Conservation (phyloP, 2,329 filamentous ascomycete species). For the Scedosporium aurantiacum region DNA sequence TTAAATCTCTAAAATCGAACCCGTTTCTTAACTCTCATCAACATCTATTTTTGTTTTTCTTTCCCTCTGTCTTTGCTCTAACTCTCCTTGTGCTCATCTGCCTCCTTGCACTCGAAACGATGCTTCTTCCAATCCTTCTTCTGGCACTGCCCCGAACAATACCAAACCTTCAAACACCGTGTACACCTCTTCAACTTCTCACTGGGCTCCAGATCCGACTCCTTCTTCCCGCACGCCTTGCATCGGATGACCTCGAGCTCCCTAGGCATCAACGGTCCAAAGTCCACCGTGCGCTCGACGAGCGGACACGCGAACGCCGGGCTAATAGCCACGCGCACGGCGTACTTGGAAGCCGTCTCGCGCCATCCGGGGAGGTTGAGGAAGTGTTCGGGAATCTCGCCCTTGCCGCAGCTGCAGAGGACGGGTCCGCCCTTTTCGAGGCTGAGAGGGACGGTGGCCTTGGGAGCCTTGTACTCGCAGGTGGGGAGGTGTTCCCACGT, state of each 20-base stretch:
- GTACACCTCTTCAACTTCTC: slow-evolving; percentile 30
- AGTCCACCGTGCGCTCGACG: slow-evolving; percentile 28
- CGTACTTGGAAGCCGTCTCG: slow-evolving; percentile 23
- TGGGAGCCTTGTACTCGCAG: slow-evolving; percentile 31
- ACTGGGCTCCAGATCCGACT: slow-evolving; percentile 15
- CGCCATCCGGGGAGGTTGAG: slow-evolving; percentile 31
- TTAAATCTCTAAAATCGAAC: too few relatives aligned
- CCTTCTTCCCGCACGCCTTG: slow-evolving; percentile 23
- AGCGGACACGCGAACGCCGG: slow-evolving; percentile 35
- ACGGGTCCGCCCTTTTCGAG: slow-evolving; percentile 16
- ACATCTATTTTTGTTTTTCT: background rate
- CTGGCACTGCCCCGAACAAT: slow-evolving; percentile 43
- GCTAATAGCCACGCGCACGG: slow-evolving; percentile 48
- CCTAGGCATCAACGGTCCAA: slow-evolving; percentile 4
- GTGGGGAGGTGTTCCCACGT: slow-evolving; percentile 29
- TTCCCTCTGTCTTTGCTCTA: background rate
- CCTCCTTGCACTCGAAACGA: slow-evolving; percentile 26
- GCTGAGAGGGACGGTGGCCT: slow-evolving; percentile 25
- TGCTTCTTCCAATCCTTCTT: slow-evolving; percentile 43
- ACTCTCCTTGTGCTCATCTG: background rate
- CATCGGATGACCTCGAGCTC: slow-evolving; percentile 18
- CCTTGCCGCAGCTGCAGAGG: slow-evolving; percentile 32
- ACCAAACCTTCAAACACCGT: slow-evolving; percentile 32
- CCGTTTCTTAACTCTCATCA: background rate
- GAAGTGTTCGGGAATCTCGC: slow-evolving; percentile 18